Evolutionary conservation across 108 stramenopile genomes (phyloP), one percentile per base, ranked within the genome.

Genomic region (Cyclotella kingstonii): DNA sequence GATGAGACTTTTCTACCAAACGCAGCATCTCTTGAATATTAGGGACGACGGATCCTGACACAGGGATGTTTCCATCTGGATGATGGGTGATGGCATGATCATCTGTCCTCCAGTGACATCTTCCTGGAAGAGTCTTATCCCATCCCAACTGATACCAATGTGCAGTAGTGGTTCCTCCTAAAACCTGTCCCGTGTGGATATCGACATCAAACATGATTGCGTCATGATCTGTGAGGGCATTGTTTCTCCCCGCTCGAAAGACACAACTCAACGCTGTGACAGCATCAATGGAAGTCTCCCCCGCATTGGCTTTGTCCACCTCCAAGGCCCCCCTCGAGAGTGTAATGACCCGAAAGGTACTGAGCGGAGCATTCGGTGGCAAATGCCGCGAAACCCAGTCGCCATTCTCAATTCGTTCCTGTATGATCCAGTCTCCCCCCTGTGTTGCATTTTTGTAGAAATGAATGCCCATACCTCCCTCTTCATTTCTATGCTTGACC

Each of bases 371-470:
- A 61, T 90, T 80, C 8, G 52, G 38, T 1, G 98, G 98, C 5
- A 99, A 81, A 25, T 97, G 73, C 2, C 65, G 66, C 2, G 52
- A 54, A 4, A 92, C 90, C 90, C 90, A 92, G 7, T 81, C 85
- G 15, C 81, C 77, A 48, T 92, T 92, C 9, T 66, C 21, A 34
- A 89, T 90, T 7, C 81, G 63, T 55, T 98, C 94, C 60, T 99
- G 98, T 44, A 98, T 94, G 41, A 99, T 99, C 98, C 98, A 98
- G 73, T 96, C 95, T 5, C 98, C 98, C 11, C 96, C 97, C 8
- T 50, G 81, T 2, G 84, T 72, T 0, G 98, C 98, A 77, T 97
- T 97, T 43, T 83, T 87, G 67, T 85, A 99, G 55, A 97, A 97
- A 51, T 89, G 70, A 30, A 98, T 94, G 38, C 98, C 97, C 81